phyloP scores from a whole-genome alignment of 192 early-diverging fungal genomes.

The Coemansia sp. region DNA sequence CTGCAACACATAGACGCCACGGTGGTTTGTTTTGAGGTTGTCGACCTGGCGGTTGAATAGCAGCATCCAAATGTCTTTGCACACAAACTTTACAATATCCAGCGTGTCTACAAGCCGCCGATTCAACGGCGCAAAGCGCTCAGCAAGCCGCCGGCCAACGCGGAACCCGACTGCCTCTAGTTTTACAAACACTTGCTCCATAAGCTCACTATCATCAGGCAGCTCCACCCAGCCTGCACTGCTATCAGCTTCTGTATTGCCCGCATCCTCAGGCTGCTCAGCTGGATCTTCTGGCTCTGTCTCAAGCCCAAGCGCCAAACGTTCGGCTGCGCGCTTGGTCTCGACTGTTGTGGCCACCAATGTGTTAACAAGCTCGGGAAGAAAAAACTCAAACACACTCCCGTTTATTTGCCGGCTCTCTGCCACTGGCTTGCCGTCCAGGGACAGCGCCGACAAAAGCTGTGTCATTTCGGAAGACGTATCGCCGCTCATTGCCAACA shows the following conservation, averaged over 20 bases:
- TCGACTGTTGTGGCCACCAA: slow-evolving; percentile 34
- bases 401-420: slow-evolving; percentile 42
- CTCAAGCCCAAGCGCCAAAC: slow-evolving; percentile 13
- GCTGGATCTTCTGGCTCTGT: neutral
- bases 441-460: slow-evolving; percentile 33
- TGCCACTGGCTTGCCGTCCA: slow-evolving; percentile 27
- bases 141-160: slow-evolving; percentile 83
- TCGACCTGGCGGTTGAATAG: slow-evolving; percentile 98
- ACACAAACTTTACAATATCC: slow-evolving; percentile 98
- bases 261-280: neutral
- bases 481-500: neutral
- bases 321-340: slow-evolving; percentile 23
- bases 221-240: slow-evolving; percentile 36
- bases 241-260: neutral
- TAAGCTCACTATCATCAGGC: slow-evolving; percentile 63
- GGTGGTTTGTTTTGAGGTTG: slow-evolving; percentile 98
- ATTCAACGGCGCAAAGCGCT: slow-evolving; percentile 84
- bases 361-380: slow-evolving; percentile 45
- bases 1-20: slow-evolving; percentile 96
- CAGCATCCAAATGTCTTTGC: slow-evolving; percentile 96
- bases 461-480: slow-evolving; percentile 9
- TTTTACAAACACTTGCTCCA: slow-evolving; percentile 87
- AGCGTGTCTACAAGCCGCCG: slow-evolving; percentile 90
- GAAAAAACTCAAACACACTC: slow-evolving; percentile 43
- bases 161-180: slow-evolving; percentile 89